Conservation (phyloP, 768 basidiomycete species). For the Pleurotus salmoneostramineus region DNA sequence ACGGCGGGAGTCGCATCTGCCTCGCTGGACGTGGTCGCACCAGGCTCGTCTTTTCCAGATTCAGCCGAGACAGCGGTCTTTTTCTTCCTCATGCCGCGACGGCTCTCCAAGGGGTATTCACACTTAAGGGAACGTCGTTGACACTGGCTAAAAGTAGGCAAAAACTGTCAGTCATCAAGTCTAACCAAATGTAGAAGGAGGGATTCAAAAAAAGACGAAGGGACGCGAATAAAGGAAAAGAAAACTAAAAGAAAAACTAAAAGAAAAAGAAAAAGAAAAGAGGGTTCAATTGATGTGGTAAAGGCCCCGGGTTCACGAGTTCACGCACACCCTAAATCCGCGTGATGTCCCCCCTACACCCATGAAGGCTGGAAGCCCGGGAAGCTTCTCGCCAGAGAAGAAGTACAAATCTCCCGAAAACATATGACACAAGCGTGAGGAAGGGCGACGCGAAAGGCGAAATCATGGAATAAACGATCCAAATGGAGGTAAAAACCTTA, state of each 20-base stretch:
- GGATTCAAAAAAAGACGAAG: not conserved
- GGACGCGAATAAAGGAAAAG: not conserved
- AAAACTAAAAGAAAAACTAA: not conserved
- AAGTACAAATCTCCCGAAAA: not conserved
- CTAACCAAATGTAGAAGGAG: constrained; percentile 6
- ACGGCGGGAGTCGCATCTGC: no score
- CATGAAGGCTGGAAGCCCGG: not conserved
- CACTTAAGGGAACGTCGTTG: constrained; percentile 65
- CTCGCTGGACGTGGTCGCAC: no score
- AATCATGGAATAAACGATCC: not conserved
- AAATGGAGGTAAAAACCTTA: not conserved
- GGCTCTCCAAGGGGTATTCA: constrained; percentile 67
- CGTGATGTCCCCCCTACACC: not conserved
- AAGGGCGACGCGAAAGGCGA: not conserved
- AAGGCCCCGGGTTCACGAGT: not conserved
- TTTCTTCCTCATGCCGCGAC: constrained; percentile 64
- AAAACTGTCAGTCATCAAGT: constrained; percentile 18
- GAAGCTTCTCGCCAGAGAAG: not conserved
- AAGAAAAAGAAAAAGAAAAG: not conserved
- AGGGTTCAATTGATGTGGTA: not conserved
- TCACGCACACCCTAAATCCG: constrained; percentile 1
- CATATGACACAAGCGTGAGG: not conserved
- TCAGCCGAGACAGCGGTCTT: constrained; percentile 21
- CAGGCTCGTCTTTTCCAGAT: constrained; percentile 16
- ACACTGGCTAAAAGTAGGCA: constrained; percentile 54